Percentiles rank a stretch among this genome's conserved stretches.
phyloP scores from a whole-genome alignment of 73 alveolate species.

The Paramecium sexaurelia region DNA sequence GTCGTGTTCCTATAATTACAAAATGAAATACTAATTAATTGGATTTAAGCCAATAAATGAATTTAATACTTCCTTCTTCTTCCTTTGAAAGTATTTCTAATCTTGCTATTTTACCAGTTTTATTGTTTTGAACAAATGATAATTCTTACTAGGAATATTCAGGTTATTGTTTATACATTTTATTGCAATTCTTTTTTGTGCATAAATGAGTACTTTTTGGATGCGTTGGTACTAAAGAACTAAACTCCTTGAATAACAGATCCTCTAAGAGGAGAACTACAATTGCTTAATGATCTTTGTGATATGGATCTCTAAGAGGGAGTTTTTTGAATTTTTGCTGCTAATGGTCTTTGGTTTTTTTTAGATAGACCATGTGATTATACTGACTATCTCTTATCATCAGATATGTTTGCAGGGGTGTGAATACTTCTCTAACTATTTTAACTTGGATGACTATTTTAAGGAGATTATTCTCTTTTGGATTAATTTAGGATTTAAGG shows the following conservation, averaged over 20 bases:
- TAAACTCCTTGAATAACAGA: neutral
- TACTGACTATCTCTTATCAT: neutral
- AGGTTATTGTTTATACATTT: neutral
- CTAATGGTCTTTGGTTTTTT: neutral
- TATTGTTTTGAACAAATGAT: neutral
- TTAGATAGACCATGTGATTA: neutral
- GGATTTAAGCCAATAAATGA: neutral
- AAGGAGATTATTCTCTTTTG: neutral
- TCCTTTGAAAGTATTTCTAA: neutral
- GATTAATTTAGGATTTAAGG: neutral
- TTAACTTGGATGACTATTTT: neutral
- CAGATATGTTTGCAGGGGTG: neutral
- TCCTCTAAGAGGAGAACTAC: neutral
- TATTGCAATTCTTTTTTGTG: neutral
- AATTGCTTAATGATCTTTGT: neutral
- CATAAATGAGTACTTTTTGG: neutral
- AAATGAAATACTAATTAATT: neutral
- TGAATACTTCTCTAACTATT: neutral
- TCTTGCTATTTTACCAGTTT: neutral
- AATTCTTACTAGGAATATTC: neutral
- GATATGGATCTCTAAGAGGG: neutral
- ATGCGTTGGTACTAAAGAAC: neutral
- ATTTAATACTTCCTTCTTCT: neutral
- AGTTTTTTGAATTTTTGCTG: neutral
- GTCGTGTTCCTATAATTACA: neutral